Percentiles rank a stretch among this genome's conserved stretches.
These are phyloP conservation scores for Limonomyces culmigenus DNA, from an alignment of 1,284 basidiomycete species.

Conservation along the genomic window DNA sequence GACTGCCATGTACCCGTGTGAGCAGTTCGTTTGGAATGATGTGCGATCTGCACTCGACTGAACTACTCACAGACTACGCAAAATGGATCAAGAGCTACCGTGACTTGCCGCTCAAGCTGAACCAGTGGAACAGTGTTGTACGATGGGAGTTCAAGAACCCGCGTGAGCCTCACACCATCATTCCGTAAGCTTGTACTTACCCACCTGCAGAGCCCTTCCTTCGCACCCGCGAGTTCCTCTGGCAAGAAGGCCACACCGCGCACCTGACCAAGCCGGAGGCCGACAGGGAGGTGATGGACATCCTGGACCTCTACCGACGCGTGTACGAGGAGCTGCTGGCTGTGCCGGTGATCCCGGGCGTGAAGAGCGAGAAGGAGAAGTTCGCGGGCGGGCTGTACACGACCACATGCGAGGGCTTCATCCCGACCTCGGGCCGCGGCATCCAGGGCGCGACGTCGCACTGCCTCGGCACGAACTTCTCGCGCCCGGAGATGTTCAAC, in stretches of 20 bases:
- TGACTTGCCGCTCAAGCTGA: slow-evolving; percentile 92
- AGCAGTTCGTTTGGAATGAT: slow-evolving; percentile 12
- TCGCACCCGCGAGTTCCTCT: slow-evolving; percentile 96
- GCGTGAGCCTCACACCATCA: slow-evolving; percentile 24
- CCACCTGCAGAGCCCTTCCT: slow-evolving; percentile 75
- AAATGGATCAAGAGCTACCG: slow-evolving; percentile 99
- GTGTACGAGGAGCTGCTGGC: slow-evolving; percentile 98
- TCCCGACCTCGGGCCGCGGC: slow-evolving; percentile 92
- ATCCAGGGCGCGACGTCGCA: slow-evolving; percentile 98
- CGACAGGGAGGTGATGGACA: slow-evolving; percentile 81
- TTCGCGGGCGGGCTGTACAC: slow-evolving; percentile 98
- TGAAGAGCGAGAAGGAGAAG: slow-evolving; percentile 99
- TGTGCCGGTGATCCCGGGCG: slow-evolving; percentile 90
- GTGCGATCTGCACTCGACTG: background rate
- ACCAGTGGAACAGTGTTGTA: slow-evolving; percentile 99
- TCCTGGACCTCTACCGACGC: slow-evolving; percentile 89
- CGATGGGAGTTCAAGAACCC: slow-evolving; percentile 99
- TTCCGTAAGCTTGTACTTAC: background rate
- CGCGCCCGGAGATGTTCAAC: slow-evolving; percentile 91
- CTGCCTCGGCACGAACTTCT: slow-evolving; percentile 98
- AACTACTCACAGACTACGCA: slow-evolving; percentile 62
- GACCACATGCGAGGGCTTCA: slow-evolving; percentile 95
- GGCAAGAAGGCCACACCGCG: slow-evolving; percentile 99
- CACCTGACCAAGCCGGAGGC: slow-evolving; percentile 82
- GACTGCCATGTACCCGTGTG: slow-evolving; percentile 95